phyloP scores from a whole-genome alignment of 805 yeast species.

The Zygoascus ofunaensis region DNA sequence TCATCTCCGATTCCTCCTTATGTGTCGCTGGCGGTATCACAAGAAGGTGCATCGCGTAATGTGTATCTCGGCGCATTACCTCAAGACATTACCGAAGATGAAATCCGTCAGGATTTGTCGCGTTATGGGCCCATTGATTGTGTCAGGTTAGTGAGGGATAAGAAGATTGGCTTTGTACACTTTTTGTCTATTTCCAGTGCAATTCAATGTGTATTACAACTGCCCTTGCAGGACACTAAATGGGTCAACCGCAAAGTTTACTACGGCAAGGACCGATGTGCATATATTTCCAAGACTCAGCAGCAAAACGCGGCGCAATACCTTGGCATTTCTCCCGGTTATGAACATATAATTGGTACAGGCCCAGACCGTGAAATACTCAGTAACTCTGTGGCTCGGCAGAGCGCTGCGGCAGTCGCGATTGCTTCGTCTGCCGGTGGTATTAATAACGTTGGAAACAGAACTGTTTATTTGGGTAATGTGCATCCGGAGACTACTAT shows the following conservation, averaged over 20 bases:
- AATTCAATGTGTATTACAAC: slow-evolving; percentile 69
- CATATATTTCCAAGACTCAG: slow-evolving; percentile 88
- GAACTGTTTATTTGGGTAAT: slow-evolving; percentile 87
- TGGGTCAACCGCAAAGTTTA: slow-evolving; percentile 72
- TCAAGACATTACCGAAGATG: slow-evolving; percentile 56
- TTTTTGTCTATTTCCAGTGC: slow-evolving; percentile 80
- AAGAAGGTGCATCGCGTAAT: slow-evolving; percentile 88
- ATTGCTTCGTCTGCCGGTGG: slow-evolving; percentile 95
- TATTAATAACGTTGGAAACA: slow-evolving; percentile 79
- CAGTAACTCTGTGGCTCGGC: slow-evolving; percentile 56
- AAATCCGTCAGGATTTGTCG: slow-evolving; percentile 54
- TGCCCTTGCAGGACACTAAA: slow-evolving; percentile 52
- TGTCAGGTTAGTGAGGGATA: slow-evolving; percentile 67
- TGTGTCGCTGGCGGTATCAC: slow-evolving; percentile 64
- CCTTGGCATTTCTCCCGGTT: slow-evolving; percentile 81
- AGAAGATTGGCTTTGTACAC: slow-evolving; percentile 75
- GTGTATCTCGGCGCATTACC: slow-evolving; percentile 79
- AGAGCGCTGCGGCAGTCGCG: slow-evolving; percentile 96
- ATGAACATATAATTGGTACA: slow-evolving; percentile 49
- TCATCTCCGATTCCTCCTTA: slow-evolving; percentile 65
- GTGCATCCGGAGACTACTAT: slow-evolving; percentile 79
- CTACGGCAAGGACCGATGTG: slow-evolving; percentile 87
- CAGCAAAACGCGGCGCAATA: slow-evolving; percentile 96
- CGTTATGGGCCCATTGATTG: slow-evolving; percentile 77
- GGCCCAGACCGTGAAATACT: slow-evolving; percentile 45